phyloP scores from a whole-genome alignment of 148 eudicot genomes.

The Chenopodium suecicum region DNA sequence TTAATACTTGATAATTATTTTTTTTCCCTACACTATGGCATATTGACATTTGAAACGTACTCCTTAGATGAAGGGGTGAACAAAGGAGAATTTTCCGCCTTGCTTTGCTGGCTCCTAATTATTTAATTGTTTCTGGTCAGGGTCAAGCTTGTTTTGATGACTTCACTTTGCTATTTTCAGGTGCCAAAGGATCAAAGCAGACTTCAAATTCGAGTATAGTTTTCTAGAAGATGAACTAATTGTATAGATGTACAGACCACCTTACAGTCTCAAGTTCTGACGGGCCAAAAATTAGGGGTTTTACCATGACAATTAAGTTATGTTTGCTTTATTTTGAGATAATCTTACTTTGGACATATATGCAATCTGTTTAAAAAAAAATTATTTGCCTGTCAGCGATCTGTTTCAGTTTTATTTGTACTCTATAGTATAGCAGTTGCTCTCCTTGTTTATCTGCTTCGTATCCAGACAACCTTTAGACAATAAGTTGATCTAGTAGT shows the following conservation, averaged over 20 bases:
- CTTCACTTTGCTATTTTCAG: constrained; percentile 30
- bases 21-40: not conserved
- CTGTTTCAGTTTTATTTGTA: not conserved
- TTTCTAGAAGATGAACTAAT: constrained; percentile 90
- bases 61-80: not conserved
- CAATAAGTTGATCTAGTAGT: not conserved
- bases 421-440: not conserved
- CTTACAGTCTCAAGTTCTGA: not conserved
- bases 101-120: not conserved
- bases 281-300: not conserved
- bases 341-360: not conserved
- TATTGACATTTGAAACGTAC: not conserved
- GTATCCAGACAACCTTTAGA: not conserved
- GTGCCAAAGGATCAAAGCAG: constrained; percentile 84
- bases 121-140: not conserved
- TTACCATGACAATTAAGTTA: not conserved
- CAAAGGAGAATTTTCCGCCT: not conserved
- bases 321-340: not conserved
- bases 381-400: too few species aligned
- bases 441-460: not conserved
- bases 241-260: constrained; percentile 44
- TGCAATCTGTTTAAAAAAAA: not conserved
- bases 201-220: constrained; percentile 74
- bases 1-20: not conserved
- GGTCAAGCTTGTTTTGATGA: not conserved